Percentiles rank a stretch among this genome's conserved stretches.
Evolutionary conservation across 169 alveolate genomes (phyloP).

Genomic region (Plasmodium sp.): DNA sequence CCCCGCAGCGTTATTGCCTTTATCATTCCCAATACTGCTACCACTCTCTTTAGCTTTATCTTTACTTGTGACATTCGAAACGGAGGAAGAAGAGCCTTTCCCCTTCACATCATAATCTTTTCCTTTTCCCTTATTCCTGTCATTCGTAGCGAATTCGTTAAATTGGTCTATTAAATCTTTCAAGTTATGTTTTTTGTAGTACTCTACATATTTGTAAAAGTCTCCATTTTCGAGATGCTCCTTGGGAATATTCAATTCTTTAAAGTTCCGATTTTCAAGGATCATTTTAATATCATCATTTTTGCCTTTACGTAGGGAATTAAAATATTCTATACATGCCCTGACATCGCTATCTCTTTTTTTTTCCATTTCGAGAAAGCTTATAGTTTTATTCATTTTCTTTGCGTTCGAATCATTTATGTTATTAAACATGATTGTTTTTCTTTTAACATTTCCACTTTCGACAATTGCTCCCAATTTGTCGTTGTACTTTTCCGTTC

Average conservation of each 20-base stretch:
- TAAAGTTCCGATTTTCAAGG: conserved; percentile 28
- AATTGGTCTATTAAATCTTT: conserved; percentile 11
- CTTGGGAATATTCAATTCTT: conserved; percentile 35
- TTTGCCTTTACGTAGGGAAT: conserved; percentile 1
- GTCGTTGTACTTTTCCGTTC: conserved; percentile 5
- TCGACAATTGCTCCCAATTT: conserved; percentile 21
- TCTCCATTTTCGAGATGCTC: conserved; percentile 44
- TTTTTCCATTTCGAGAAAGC: not conserved
- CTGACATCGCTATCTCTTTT: conserved; percentile 53
- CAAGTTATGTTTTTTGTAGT: conserved; percentile 33
- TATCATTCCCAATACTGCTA: not conserved
- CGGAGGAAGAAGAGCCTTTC: not conserved
- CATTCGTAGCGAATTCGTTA: not conserved
- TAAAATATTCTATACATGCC: conserved; percentile 50
- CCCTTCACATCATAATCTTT: not conserved
- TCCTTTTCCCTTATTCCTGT: not conserved
- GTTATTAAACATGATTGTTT: conserved; percentile 26
- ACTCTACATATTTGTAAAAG: conserved; percentile 37
- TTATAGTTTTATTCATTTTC: not conserved
- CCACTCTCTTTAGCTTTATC: not conserved
- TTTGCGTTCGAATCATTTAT: not conserved
- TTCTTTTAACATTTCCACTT: conserved; percentile 55
- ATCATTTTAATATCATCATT: conserved; percentile 22
- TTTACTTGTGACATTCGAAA: not conserved
- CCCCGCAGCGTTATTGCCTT: not conserved